A percentile compares a stretch with the other conserved stretches of the same genome.
phyloP scores from a whole-genome alignment of 441 rosid genomes.

The Croton laevigatus region DNA sequence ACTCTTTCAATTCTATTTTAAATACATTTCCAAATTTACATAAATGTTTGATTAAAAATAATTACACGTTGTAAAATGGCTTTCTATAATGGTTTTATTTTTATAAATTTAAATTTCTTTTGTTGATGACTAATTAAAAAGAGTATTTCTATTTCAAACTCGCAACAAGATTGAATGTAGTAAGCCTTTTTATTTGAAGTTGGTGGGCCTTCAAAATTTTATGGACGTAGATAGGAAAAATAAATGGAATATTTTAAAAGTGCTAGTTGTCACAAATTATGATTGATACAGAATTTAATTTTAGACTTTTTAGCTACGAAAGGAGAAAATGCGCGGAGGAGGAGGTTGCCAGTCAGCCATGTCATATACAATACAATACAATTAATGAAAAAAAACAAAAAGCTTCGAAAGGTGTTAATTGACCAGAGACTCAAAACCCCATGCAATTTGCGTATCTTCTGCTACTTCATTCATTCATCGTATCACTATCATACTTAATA shows the following conservation, averaged over 20 bases:
- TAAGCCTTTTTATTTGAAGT: no score
- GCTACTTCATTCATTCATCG: neutral
- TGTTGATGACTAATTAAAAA: no score
- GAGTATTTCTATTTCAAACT: no score
- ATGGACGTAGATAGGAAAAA: no score
- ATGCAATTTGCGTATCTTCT: neutral
- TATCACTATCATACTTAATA: neutral
- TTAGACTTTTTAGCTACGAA: neutral
- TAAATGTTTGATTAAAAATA: no score
- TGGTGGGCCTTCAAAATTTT: no score
- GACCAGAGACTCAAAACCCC: neutral
- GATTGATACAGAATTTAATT: neutral
- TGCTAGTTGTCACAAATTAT: neutral
- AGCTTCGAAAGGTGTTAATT: neutral
- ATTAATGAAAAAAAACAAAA: neutral
- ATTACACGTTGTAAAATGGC: no score
- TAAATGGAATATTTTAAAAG: neutral
- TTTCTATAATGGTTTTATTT: no score
- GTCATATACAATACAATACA: neutral
- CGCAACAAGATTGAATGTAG: no score
- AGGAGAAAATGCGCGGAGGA: neutral
- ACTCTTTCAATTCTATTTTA: no score
- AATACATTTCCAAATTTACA: no score
- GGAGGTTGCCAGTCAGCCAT: neutral
- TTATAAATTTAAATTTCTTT: no score